These are phyloP conservation scores for Fraxinus latifolia DNA, from an alignment of 305 asterid genomes.

Conservation along the genomic window DNA sequence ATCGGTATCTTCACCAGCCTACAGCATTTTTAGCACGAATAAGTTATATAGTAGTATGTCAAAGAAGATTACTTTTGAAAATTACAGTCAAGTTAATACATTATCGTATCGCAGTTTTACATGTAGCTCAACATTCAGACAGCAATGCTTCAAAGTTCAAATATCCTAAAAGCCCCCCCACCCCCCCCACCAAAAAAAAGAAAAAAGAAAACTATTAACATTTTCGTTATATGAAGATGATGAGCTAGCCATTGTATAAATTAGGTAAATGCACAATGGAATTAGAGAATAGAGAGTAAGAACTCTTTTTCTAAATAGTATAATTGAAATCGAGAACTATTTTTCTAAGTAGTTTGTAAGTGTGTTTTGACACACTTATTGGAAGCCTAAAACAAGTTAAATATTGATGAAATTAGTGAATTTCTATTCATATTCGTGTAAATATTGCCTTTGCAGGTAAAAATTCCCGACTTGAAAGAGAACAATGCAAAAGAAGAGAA, in stretches of 20 bases:
- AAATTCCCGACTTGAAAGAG: too few relatives aligned
- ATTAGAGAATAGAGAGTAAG: background rate
- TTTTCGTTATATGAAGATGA: background rate
- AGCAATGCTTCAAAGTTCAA: background rate
- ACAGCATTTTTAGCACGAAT: constrained; percentile 21
- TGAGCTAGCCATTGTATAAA: background rate
- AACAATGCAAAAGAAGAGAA: too few relatives aligned
- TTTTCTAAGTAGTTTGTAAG: too few relatives aligned
- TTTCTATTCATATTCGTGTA: too few relatives aligned
- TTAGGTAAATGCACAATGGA: background rate
- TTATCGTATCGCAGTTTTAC: background rate
- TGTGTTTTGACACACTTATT: too few relatives aligned
- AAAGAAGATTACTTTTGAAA: background rate
- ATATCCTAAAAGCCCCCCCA: too few relatives aligned
- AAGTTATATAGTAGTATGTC: background rate
- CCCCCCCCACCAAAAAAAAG: too few relatives aligned
- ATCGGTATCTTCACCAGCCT: constrained; percentile 72
- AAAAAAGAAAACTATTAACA: too few relatives aligned
- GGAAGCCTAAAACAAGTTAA: too few relatives aligned
- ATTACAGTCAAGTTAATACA: background rate
- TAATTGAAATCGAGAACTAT: too few relatives aligned
- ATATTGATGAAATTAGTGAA: too few relatives aligned
- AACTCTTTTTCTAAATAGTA: background rate
- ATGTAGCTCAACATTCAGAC: background rate
- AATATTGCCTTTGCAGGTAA: too few relatives aligned